phyloP scores from a whole-genome alignment of 2,329 filamentous ascomycete genomes.

The Fusarium bactridioides region DNA sequence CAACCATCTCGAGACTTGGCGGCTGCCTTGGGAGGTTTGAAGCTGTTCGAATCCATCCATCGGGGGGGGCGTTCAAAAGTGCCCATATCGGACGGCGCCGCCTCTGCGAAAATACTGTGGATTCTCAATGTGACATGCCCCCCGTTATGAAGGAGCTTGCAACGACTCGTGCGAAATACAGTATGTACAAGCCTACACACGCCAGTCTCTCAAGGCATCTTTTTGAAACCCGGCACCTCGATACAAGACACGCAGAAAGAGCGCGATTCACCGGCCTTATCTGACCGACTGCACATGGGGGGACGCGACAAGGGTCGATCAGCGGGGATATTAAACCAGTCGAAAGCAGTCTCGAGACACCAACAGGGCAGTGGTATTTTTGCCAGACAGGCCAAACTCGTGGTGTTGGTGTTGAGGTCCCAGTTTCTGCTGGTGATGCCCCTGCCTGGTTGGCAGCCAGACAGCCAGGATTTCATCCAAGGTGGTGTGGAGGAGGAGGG shows the following conservation, averaged over 20 bases:
- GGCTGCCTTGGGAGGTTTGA: slow-evolving; percentile 1
- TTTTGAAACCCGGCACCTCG: neutral
- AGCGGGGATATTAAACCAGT: slow-evolving; percentile 40
- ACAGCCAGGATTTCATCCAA: slow-evolving; percentile 15
- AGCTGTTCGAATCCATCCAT: neutral
- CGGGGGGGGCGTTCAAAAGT: neutral
- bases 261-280: slow-evolving; percentile 32
- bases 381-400: neutral
- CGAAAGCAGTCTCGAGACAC: slow-evolving; percentile 21
- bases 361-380: neutral
- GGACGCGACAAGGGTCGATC: slow-evolving; percentile 28
- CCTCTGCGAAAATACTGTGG: slow-evolving; percentile 6
- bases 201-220: neutral
- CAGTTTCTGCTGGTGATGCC: neutral
- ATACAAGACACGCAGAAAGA: neutral
- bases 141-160: neutral
- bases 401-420: slow-evolving; percentile 26
- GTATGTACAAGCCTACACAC: neutral
- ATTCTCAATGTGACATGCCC: neutral
- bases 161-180: neutral
- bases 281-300: slow-evolving; percentile 35
- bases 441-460: slow-evolving; percentile 10
- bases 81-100: slow-evolving; percentile 1
- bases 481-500: slow-evolving; percentile 19
- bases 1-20: slow-evolving; percentile 21